These are phyloP conservation scores for Toxoplasma gondii DNA, from an alignment of 169 alveolate species.

Conservation along the genomic window DNA sequence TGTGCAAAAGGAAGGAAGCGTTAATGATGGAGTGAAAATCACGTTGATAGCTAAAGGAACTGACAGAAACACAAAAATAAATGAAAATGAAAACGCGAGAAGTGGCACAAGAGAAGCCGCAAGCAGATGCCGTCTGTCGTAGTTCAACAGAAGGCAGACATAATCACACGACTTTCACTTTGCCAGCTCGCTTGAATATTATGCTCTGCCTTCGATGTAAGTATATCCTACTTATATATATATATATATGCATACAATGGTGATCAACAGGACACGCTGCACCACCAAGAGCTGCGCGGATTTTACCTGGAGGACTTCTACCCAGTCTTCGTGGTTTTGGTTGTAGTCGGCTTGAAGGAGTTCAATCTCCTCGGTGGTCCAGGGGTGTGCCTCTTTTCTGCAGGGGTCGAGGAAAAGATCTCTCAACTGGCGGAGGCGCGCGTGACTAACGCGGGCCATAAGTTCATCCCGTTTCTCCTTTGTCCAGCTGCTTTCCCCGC, in stretches of 20 bases:
- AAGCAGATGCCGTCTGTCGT: no score
- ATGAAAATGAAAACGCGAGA: no score
- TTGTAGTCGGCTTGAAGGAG: constrained; percentile 36
- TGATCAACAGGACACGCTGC: not conserved
- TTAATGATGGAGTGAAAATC: no score
- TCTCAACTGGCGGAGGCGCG: not conserved
- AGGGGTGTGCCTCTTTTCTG: not conserved
- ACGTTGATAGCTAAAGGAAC: no score
- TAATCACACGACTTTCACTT: no score
- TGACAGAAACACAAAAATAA: no score
- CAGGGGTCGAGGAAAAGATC: not conserved
- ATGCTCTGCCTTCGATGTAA: no score
- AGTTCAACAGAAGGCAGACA: no score
- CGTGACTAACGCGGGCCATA: constrained; percentile 23
- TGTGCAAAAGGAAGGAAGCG: no score
- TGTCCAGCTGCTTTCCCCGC: not conserved
- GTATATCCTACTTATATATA: not conserved
- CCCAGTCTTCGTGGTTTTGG: constrained; percentile 50
- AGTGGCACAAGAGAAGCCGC: no score
- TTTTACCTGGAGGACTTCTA: constrained; percentile 28
- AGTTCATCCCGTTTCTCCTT: constrained; percentile 8
- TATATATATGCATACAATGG: not conserved
- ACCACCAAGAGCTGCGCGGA: not conserved
- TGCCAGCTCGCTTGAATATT: no score
- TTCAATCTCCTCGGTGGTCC: constrained; percentile 3